Evolutionary conservation across 1,284 basidiomycete genomes (phyloP), one percentile per base, ranked within the genome.

Genomic region (Trametes hirsuta): DNA sequence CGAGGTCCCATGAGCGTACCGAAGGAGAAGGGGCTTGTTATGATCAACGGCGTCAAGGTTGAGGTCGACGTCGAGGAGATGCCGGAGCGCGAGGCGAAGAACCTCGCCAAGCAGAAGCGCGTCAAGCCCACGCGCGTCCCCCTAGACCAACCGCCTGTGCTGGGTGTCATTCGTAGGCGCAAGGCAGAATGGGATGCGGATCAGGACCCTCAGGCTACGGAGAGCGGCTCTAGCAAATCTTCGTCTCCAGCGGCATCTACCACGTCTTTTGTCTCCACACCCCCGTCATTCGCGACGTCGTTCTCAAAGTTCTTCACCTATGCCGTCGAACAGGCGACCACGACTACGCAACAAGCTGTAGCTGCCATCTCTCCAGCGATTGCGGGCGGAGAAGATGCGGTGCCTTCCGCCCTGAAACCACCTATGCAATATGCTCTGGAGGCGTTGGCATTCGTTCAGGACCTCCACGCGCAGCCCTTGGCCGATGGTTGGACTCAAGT

Each of bases 11-110:
- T 75, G 61, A 73, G 72, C 47, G 74, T 81, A 9, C 82, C 81
- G 52, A 88, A 84, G 72, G 92, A 95, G 68, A 90, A 88, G 65
- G 88, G 93, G 1, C 70, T 86, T 6, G 93, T 97, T 6, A 90
- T 91, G 78, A 88, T 98, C 60, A 99, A 99, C 70, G 97, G 97
- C 0, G 84, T 89, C 35, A 90, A 90, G 68, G 80, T 95, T 51
- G 82, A 83, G 54, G 90, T 99, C n/a, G 96, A 98, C 68, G 82
- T 90, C 24, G 95, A 98, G 72, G 95, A 97, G 62, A 80, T 99
- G 39, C 83, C 90, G 0, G 94, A 98, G 56, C 81, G 84, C n/a
- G 95, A 98, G 74, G 86, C 96, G 61, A 94, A 95, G 77, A 77
- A 84, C 22, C 81, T 98, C 42, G 83, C 85, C 68, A 92, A 89